Conservation (phyloP, 2,329 filamentous ascomycete genomes). For the Cryphonectria carpinicola region DNA sequence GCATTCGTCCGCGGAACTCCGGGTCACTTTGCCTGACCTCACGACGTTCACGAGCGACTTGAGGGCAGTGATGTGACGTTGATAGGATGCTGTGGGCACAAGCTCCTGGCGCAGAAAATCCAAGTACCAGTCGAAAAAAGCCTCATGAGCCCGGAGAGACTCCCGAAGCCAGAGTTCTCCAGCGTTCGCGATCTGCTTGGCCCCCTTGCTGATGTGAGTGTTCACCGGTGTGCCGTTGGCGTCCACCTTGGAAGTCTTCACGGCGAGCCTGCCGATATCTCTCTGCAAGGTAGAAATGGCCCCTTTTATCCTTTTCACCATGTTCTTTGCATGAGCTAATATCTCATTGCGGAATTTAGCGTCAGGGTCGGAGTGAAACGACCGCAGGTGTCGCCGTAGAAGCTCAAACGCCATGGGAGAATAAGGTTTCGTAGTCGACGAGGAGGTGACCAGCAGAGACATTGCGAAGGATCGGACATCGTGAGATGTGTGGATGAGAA, state of each 20-base stretch:
- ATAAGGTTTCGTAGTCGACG: slow-evolving; percentile 74
- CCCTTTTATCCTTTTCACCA: slow-evolving; percentile 76
- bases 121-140: slow-evolving; percentile 77
- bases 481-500: slow-evolving; percentile 61
- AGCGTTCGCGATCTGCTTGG: slow-evolving; percentile 22
- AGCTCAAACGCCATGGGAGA: slow-evolving; percentile 63
- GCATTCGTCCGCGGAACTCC: slow-evolving; percentile 21
- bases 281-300: slow-evolving; percentile 62
- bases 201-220: slow-evolving; percentile 23
- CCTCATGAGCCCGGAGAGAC: slow-evolving; percentile 55
- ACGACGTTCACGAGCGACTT: slow-evolving; percentile 71
- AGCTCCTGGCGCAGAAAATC: slow-evolving; percentile 75
- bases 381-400: slow-evolving; percentile 67
- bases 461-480: slow-evolving; percentile 79
- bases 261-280: slow-evolving; percentile 43
- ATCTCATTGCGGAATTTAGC: slow-evolving; percentile 85
- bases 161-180: slow-evolving; percentile 35
- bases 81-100: slow-evolving; percentile 82
- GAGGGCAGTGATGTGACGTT: slow-evolving; percentile 81
- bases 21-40: slow-evolving; percentile 65
- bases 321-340: slow-evolving; percentile 71
- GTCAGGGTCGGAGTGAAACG: slow-evolving; percentile 82
- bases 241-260: slow-evolving; percentile 15
- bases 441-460: slow-evolving; percentile 77
- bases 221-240: slow-evolving; percentile 9